These are phyloP conservation scores for Aquilaria yunnanensis DNA, from an alignment of 345 rosid genomes.

Conservation along the genomic window DNA sequence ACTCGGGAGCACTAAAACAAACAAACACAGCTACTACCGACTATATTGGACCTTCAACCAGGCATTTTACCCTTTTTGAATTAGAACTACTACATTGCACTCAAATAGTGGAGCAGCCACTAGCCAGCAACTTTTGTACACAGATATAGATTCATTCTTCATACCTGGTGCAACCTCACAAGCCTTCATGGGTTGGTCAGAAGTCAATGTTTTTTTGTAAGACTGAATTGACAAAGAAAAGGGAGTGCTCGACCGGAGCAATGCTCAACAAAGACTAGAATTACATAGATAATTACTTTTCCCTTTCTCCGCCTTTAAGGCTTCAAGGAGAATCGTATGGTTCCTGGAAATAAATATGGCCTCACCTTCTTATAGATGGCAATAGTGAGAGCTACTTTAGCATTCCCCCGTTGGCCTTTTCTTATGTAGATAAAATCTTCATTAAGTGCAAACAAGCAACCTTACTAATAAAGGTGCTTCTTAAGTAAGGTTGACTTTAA, in stretches of 20 bases:
- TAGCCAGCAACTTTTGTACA: slow-evolving; percentile 1
- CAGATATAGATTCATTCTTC: slow-evolving; percentile 6
- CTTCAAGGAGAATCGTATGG: neutral
- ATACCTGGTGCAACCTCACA: slow-evolving; percentile 7
- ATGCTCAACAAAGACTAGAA: slow-evolving; percentile 7
- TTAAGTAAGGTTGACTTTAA: too few relatives aligned
- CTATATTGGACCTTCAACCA: slow-evolving; percentile 11
- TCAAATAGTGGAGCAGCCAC: slow-evolving; percentile 9
- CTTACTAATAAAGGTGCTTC: too few relatives aligned
- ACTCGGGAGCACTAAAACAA: neutral
- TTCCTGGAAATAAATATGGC: too few relatives aligned
- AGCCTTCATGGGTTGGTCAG: neutral
- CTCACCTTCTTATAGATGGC: too few relatives aligned
- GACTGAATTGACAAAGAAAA: slow-evolving; percentile 2
- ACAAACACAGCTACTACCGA: slow-evolving; percentile 2
- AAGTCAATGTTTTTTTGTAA: slow-evolving; percentile 6
- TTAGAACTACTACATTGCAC: slow-evolving; percentile 5
- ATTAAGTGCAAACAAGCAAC: too few relatives aligned
- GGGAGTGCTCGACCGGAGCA: slow-evolving; percentile 9
- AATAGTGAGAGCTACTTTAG: too few relatives aligned
- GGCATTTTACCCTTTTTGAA: slow-evolving; percentile 10
- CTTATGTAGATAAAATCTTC: too few relatives aligned
- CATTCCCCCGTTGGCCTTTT: too few relatives aligned
- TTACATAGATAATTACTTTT: slow-evolving; percentile 1
- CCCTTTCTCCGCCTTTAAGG: slow-evolving; percentile 2